These are phyloP conservation scores for Thermothielavioides terrestris DNA, from an alignment of 495 filamentous ascomycete genomes.

Conservation along the genomic window DNA sequence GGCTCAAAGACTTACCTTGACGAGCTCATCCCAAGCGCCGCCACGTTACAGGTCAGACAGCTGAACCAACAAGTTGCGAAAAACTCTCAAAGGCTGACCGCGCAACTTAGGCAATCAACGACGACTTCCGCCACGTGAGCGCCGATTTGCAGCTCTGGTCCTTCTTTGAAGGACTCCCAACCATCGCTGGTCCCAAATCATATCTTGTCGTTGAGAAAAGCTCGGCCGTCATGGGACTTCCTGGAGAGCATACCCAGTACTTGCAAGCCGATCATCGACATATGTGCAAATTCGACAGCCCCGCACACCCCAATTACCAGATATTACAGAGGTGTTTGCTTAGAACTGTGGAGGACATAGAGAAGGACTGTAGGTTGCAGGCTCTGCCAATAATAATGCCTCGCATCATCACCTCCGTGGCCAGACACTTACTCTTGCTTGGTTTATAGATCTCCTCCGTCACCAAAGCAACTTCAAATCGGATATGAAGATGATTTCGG, in stretches of 20 bases:
- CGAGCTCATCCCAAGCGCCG: conserved; percentile 30
- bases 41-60: conserved; percentile 7
- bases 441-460: too few relatives aligned
- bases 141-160: conserved; percentile 29
- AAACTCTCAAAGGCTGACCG: not conserved
- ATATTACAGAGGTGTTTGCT: conserved; percentile 15
- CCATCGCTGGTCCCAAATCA: conserved; percentile 22
- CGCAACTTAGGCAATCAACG: conserved; percentile 34
- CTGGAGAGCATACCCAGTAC: conserved; percentile 28
- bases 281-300: conserved; percentile 18
- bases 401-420: too few relatives aligned
- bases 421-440: too few relatives aligned
- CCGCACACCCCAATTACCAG: conserved; percentile 17
- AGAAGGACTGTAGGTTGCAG: conserved; percentile 10
- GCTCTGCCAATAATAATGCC: not conserved
- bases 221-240: conserved; percentile 34
- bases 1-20: conserved; percentile 31
- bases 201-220: conserved; percentile 37
- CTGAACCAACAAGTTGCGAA: not conserved
- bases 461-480: too few relatives aligned
- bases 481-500: too few relatives aligned
- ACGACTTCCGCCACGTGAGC: conserved; percentile 36
- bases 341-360: conserved; percentile 15
- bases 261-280: conserved; percentile 38
- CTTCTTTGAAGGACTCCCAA: conserved; percentile 40